Evolutionary conservation across 1,284 basidiomycete species (phyloP), one percentile per base, ranked within the genome.

Genomic region (Fistulina hepatica): DNA sequence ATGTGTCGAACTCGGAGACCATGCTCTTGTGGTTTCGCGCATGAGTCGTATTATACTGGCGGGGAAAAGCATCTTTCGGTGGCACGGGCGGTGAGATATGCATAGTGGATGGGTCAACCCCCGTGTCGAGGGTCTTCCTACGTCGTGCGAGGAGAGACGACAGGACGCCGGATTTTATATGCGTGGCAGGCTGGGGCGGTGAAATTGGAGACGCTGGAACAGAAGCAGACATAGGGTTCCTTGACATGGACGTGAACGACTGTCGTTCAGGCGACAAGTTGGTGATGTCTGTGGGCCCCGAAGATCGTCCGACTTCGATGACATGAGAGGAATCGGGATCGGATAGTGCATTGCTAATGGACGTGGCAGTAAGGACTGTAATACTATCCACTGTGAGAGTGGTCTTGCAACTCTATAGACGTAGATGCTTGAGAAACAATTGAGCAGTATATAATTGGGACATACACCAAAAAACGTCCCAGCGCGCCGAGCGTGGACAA

Each of bases 401-500:
- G 28, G 60, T 55, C 52, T 64, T 56, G 44, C 66, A 60, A 45
- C 57, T 59, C 65, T 68, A 46, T 36, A 27, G 23, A n/a, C n/a
- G n/a, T n/a, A n/a, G n/a, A n/a, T n/a, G n/a, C n/a, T n/a, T n/a
- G n/a, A 33, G 33, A 45, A 19, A 42, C 32, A 43, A 42, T 40
- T 36, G 36, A 25, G 33, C 17, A 43, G 37, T 33, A 37, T 21
- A 11, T n/a, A 31, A 34, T 15, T 20, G 40, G 25, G 33, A 48
- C 57, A 40, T 39, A 67, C 67, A 53, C 63, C 63, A 46, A 68
- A 63, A 33, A 64, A 51, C 21, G 55, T 53, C 13, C 63, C 63
- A 34, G 69, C 47, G 9, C 64, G 58, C 34, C 66, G 58, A 8
- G 67, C 64, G 45, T 67, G 61, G 9, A 68, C 65, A 22, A 66